Evolutionary conservation across 1,284 basidiomycete species (phyloP).

Genomic region (Ceratobasidium sp.): DNA sequence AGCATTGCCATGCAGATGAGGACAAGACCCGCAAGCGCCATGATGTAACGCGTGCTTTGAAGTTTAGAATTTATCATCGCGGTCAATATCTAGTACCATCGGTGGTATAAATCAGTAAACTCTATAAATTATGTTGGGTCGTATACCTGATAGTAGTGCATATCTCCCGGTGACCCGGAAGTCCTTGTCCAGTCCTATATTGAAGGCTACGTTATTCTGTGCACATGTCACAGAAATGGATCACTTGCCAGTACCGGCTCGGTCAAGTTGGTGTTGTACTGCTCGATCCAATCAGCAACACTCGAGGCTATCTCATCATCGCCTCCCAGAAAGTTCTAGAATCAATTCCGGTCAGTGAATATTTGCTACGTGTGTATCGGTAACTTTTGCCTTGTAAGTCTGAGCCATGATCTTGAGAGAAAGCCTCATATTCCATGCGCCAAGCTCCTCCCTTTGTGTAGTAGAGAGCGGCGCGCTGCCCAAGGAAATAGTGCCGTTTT

Average conservation of each 20-base stretch:
- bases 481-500: conserved; percentile 1
- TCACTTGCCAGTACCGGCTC: conserved; percentile 2
- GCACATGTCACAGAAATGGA: too few relatives aligned
- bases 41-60: conserved; percentile 15
- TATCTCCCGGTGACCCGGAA: background rate
- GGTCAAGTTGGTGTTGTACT: conserved; percentile 19
- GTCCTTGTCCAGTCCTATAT: conserved; percentile 13
- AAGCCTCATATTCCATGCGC: conserved; percentile 25
- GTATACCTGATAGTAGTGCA: conserved; percentile 17
- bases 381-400: background rate
- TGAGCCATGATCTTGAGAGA: conserved; percentile 22
- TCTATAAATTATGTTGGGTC: too few relatives aligned
- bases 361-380: background rate
- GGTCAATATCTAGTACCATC: conserved; percentile 6
- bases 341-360: background rate
- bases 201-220: background rate
- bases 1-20: conserved; percentile 10
- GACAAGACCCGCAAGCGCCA: background rate
- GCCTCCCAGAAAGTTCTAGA: conserved; percentile 1
- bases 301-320: background rate
- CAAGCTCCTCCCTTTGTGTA: conserved; percentile 11
- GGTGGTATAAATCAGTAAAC: background rate
- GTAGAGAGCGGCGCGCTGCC: background rate
- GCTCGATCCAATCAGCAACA: conserved; percentile 5
- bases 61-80: conserved; percentile 17